A percentile compares a stretch with the other conserved stretches of the same genome.
Evolutionary conservation across 139 green algal genomes (phyloP).

Genomic region (Deuterostichococcus epilithicus): DNA sequence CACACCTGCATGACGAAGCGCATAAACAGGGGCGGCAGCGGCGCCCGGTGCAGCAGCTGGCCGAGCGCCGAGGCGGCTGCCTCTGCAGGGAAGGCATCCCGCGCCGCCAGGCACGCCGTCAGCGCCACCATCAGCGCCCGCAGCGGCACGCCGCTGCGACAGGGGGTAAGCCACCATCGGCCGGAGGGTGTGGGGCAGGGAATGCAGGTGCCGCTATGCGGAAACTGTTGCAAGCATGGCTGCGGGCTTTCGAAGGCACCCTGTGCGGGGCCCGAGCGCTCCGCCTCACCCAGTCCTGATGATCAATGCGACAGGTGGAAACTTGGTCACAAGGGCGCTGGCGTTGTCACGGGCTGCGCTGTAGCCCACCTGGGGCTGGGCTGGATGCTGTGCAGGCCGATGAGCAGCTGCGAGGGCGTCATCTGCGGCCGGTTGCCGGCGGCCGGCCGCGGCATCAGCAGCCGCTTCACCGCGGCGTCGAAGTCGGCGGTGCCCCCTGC

Average conservation of each 20-base stretch:
- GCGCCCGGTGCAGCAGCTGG: constrained; percentile 21
- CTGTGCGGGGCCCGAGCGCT: too few relatives aligned
- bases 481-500: neutral
- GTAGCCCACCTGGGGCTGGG: neutral
- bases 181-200: too few relatives aligned
- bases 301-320: too few relatives aligned
- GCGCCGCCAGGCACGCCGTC: constrained; percentile 44
- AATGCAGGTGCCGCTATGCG: neutral
- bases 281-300: too few relatives aligned
- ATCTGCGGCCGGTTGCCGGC: constrained; percentile 18
- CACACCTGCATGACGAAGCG: constrained; percentile 58
- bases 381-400: constrained; percentile 56
- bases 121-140: constrained; percentile 52
- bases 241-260: too few relatives aligned
- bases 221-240: too few relatives aligned
- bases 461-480: constrained; percentile 6
- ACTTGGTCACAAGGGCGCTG: too few relatives aligned
- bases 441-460: constrained; percentile 11
- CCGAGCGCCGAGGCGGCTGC: constrained; percentile 17
- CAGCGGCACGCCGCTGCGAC: constrained; percentile 16
- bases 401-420: constrained; percentile 55
- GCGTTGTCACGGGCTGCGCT: neutral
- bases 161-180: too few relatives aligned
- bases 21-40: constrained; percentile 67
- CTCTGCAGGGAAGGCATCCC: constrained; percentile 46